Percentiles rank a stretch among this genome's conserved stretches.
These are phyloP conservation scores for Nadsonia starkeyi-henricii DNA, from an alignment of 1,139 yeast genomes.

Conservation along the genomic window DNA sequence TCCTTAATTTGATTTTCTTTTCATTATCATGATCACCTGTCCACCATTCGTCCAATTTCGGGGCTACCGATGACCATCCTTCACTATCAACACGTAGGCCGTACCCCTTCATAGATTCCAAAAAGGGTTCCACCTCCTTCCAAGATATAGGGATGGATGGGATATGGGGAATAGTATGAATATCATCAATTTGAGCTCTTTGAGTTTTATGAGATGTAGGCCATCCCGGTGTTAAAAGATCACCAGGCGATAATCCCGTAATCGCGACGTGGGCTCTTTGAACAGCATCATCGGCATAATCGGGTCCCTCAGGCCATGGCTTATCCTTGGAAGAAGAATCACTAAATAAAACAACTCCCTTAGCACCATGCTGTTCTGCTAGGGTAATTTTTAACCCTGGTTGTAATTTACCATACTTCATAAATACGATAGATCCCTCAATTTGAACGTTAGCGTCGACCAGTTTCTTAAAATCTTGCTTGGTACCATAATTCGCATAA, in stretches of 20 bases:
- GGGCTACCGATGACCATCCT: constrained; percentile 9
- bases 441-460: constrained; percentile 24
- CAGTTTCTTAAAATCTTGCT: constrained; percentile 40
- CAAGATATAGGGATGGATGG: constrained; percentile 69
- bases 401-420: constrained; percentile 44
- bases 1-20: neutral
- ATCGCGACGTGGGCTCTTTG: constrained; percentile 55
- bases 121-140: constrained; percentile 45
- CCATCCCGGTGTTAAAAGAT: constrained; percentile 70
- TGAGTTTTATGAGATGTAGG: constrained; percentile 29
- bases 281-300: constrained; percentile 31
- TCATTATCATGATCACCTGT: constrained; percentile 29
- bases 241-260: constrained; percentile 60
- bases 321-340: constrained; percentile 18
- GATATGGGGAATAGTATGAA: constrained; percentile 48
- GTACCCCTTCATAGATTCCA: constrained; percentile 32
- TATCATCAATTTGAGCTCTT: constrained; percentile 30
- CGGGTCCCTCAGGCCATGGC: constrained; percentile 24
- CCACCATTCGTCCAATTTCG: constrained; percentile 27
- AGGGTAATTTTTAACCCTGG: constrained; percentile 39
- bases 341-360: constrained; percentile 43
- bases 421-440: constrained; percentile 37
- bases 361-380: constrained; percentile 39
- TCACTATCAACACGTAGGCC: constrained; percentile 32
- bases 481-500: constrained; percentile 54